Evolutionary conservation across 2,329 filamentous ascomycete species (phyloP), one percentile per base, ranked within the genome.

Genomic region (Pseudopyricularia javanii): DNA sequence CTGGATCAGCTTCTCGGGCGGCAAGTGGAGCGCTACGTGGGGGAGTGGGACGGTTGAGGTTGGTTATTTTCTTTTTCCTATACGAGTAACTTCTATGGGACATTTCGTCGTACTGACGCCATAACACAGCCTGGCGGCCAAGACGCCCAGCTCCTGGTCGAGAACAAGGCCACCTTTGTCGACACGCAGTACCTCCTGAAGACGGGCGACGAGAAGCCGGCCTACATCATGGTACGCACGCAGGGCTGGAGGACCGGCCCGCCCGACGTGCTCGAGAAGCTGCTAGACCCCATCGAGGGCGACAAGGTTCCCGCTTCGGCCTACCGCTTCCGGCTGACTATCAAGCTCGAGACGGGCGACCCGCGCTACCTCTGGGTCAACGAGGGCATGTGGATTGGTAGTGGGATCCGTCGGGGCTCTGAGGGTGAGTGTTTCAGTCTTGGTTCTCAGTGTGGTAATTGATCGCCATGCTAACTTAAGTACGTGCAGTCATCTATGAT

Each of bases 341-440:
- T 62, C 26, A 50, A 59, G 40, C 56, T 62, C 15, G 60, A 63
- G 56, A 62, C 61, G 14, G 61, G 61, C 15, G 60, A 62, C 26
- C 54, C 55, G 35, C 56, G 61, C 17, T 62, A 62, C 50, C 52
- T 50, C 22, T 53, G 59, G 11, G n/a, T 62, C 12, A 61, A 60
- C 50, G 58, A 55, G 15, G 58, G 56, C 33, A 34, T 62, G 9
- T 63, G 59, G 58, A 28, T 60, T 2, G 60, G 51, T 17, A 60
- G 58, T 33, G 61, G 61, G 11, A 60, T 57, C 17, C 58, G 61
- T 7, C 34, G 47, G 33, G 51, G 51, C 7, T n/a, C 34, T 4
- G 51, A 53, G 24, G 50, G 40, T 52, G 30, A 47, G 50, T 12
- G 1, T 37, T 30, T n/a, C 22, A 2, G 7, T n/a, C 28, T 12